Evolutionary conservation across 2,329 filamentous ascomycete species (phyloP).

Genomic region (Xylaria sp.): DNA sequence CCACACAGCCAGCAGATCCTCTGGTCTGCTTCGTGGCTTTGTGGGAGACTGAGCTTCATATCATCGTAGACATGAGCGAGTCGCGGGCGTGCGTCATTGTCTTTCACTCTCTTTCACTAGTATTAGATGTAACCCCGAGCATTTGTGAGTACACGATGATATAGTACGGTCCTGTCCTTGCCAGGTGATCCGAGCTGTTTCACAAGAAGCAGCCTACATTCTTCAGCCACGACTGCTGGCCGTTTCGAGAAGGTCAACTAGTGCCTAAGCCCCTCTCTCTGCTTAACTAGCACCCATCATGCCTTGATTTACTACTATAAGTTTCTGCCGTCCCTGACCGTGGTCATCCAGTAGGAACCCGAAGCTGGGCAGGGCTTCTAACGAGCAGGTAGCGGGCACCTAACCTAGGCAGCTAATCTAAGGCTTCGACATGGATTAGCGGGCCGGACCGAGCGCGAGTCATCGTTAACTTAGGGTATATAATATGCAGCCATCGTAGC

Average conservation of each 20-base stretch:
- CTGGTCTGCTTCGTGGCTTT: not conserved
- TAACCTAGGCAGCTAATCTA: not conserved
- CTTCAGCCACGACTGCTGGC: conserved; percentile 3
- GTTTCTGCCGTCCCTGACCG: too few relatives aligned
- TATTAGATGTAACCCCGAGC: not conserved
- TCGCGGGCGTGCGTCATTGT: not conserved
- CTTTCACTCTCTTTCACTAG: not conserved
- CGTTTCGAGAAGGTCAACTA: not conserved
- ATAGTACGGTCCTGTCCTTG: too few relatives aligned
- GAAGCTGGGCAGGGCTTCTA: not conserved
- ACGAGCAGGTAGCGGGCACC: not conserved
- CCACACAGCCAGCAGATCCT: conserved; percentile 17
- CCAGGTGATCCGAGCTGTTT: not conserved
- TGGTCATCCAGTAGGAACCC: not conserved
- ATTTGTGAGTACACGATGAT: too few relatives aligned
- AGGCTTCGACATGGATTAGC: not conserved
- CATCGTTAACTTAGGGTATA: not conserved
- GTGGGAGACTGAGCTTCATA: not conserved
- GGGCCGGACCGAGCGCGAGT: conserved; percentile 13
- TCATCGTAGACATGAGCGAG: not conserved
- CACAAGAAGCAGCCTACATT: not conserved
- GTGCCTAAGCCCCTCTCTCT: not conserved
- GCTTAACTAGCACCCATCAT: too few relatives aligned
- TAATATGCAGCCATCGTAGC: too few relatives aligned
- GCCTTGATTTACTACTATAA: too few relatives aligned